Conservation (phyloP, 2,329 filamentous ascomycete genomes). For the Volutella citrinella region DNA sequence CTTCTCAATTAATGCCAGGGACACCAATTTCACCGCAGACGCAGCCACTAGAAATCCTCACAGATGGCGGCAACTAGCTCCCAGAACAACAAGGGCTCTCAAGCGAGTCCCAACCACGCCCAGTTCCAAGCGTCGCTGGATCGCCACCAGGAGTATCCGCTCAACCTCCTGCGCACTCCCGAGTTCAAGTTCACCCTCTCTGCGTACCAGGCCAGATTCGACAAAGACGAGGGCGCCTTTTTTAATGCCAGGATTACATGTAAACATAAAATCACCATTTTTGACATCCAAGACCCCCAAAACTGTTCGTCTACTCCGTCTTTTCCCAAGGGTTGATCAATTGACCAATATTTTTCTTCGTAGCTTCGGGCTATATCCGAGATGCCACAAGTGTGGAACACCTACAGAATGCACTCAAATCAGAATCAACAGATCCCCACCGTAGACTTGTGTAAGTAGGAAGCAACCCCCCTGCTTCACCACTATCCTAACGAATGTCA, state of each 20-base stretch:
- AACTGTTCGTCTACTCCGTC: not conserved
- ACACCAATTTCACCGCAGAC: no score
- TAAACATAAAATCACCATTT: not conserved
- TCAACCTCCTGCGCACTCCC: constrained; percentile 3
- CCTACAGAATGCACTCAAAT: not conserved
- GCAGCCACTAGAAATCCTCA: no score
- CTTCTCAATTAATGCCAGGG: no score
- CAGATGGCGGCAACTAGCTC: no score
- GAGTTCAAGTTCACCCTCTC: constrained; percentile 3
- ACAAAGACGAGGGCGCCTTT: not conserved
- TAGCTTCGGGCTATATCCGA: not conserved
- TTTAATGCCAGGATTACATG: not conserved
- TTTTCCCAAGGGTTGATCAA: not conserved
- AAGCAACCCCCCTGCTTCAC: not conserved
- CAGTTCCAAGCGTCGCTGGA: not conserved
- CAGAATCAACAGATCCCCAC: constrained; percentile 1
- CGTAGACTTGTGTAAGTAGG: constrained; percentile 6
- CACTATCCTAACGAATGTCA: not conserved
- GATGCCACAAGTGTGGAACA: not conserved
- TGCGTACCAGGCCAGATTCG: constrained; percentile 1
- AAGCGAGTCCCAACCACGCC: no score
- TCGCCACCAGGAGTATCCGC: constrained; percentile 1
- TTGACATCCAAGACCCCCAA: constrained; percentile 1
- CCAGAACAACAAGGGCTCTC: no score
- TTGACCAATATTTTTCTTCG: not conserved